Conservation (phyloP, 805 yeast genomes). For the Groenewaldozyma salmanticensis region DNA sequence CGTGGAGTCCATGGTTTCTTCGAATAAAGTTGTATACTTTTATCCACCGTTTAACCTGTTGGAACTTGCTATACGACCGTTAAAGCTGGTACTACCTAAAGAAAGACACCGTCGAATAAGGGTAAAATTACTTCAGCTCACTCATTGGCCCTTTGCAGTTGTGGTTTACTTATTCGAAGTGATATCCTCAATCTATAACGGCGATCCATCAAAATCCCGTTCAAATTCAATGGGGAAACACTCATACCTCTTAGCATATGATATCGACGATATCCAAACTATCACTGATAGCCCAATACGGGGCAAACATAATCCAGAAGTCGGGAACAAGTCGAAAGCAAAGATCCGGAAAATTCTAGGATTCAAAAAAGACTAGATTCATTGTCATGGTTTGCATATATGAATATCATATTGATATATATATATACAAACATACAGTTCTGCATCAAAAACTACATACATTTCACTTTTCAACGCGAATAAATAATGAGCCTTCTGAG, state of each 20-base stretch:
- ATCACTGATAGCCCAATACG: too few relatives aligned
- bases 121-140: conserved; percentile 19
- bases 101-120: conserved; percentile 20
- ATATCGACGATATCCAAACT: too few relatives aligned
- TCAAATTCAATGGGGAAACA: too few relatives aligned
- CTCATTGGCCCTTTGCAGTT: conserved; percentile 24
- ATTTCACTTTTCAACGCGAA: too few relatives aligned
- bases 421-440: too few relatives aligned
- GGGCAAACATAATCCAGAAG: too few relatives aligned
- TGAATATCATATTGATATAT: conserved; percentile 1
- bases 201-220: too few relatives aligned
- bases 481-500: neutral
- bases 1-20: conserved; percentile 24
- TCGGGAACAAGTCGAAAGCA: neutral
- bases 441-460: too few relatives aligned
- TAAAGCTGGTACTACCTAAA: conserved; percentile 18
- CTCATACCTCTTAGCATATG: too few relatives aligned
- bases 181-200: conserved; percentile 1
- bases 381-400: too few relatives aligned
- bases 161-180: conserved; percentile 19
- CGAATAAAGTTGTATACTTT: conserved; percentile 25
- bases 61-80: conserved; percentile 22
- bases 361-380: neutral
- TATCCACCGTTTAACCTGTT: conserved; percentile 26
- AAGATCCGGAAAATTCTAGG: neutral